Percentiles rank a stretch among this genome's conserved stretches.
phyloP scores from a whole-genome alignment of 192 early-diverging fungal genomes.

The Podila minutissima region DNA sequence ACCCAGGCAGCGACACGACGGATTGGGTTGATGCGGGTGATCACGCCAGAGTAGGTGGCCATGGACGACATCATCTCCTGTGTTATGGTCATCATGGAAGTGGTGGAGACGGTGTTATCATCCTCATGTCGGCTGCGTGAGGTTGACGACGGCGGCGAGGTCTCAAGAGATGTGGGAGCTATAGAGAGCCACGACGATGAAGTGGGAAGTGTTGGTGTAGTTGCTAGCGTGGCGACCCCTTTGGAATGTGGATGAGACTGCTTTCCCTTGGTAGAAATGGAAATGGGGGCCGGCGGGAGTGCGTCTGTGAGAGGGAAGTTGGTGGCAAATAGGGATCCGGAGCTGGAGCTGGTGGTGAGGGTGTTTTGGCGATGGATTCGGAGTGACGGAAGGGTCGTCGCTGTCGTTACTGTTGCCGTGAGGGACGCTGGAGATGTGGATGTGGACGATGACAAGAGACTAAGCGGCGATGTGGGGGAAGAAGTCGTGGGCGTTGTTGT shows the following conservation, averaged over 20 bases:
- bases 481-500: neutral
- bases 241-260: no score
- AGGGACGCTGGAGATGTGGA: constrained; percentile 2
- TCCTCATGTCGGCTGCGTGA: no score
- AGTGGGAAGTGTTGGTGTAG: no score
- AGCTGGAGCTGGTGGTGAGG: neutral
- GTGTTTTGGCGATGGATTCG: neutral
- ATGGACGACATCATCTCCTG: constrained; percentile 49
- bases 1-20: constrained; percentile 42
- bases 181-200: no score
- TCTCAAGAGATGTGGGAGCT: no score
- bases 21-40: constrained; percentile 46
- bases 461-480: neutral
- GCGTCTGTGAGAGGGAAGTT: neutral
- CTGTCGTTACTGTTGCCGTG: constrained; percentile 8
- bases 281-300: neutral
- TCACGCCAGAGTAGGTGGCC: constrained; percentile 28
- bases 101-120: neutral
- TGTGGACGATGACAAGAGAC: neutral
- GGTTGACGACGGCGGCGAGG: no score
- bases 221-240: neutral
- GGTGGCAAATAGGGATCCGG: constrained; percentile 1
- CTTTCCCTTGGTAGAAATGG: neutral
- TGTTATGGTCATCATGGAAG: constrained; percentile 35
- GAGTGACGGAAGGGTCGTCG: neutral